Base-by-base conservation (phyloP, 202 grass and related monocot species). In the Bolboschoenoplectus hybrid region DNA sequence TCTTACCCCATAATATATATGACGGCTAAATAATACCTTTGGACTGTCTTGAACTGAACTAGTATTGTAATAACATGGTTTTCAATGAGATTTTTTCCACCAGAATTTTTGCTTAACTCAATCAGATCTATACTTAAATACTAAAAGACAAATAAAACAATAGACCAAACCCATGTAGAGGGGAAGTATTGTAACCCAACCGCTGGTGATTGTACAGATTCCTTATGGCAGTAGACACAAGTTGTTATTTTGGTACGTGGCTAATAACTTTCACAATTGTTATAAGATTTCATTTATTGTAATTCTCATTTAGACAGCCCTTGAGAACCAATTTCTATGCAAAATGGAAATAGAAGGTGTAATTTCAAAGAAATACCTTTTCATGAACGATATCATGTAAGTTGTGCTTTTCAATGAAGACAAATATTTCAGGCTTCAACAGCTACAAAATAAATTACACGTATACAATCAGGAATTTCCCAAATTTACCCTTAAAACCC, bases 321-420 rank as follows among this genome's bases (percentile, higher is more conserved):
- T n/a, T 38, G 51, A 56, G 26, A 39, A 76, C 32, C 26, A 36
- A 53, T 76, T 69, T 17, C 49, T 45, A 46, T 85, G 17, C 41
- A 53, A 80, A 38, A 40, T 34, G 39, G 35, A 38, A 80, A 19
- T 44, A 60, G 14, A 60, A 36, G 47, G 26, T 53, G 19, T 52
- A 75, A 47, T 35, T 75, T 52, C 72, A 60, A 14, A 19, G 14
- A 84, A 74, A 58, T 90, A 99, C 93, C 97, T 97, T 92, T 58
- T 94, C 89, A 90, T 89, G 90, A 88, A 97, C 83, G 32, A 86
- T 84, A 85, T 92, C 89, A 85, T 97, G 86, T 83, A 99, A 88
- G 66, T 57, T 89, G 61, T 97, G 89, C 81, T 96, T 99, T 82
- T 94, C 93, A 46, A 99, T 96, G 81, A 94, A 99, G 52, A 90